Conservation (phyloP, 2,329 filamentous ascomycete genomes). For the Aspergillus texensis region DNA sequence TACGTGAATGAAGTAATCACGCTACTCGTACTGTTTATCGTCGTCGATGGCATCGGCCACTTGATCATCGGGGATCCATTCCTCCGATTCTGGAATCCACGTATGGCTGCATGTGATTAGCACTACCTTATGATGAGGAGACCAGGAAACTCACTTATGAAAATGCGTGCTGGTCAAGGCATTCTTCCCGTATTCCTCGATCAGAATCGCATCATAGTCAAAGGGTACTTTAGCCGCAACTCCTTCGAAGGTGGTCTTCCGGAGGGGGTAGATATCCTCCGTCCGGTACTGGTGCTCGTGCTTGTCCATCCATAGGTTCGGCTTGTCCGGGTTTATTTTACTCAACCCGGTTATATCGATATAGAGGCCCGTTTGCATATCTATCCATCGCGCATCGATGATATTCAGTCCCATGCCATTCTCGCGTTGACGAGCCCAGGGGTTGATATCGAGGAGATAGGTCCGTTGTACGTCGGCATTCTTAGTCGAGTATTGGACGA, state of each 20-base stretch:
- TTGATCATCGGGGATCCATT: conserved; percentile 37
- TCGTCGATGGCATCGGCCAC: conserved; percentile 16
- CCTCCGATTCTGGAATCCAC: conserved; percentile 35
- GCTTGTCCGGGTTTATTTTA: conserved; percentile 64
- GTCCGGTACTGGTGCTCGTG: conserved; percentile 73
- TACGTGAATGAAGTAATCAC: background rate
- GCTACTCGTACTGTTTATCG: conserved; percentile 16
- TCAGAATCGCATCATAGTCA: conserved; percentile 43
- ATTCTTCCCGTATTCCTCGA: conserved; percentile 42
- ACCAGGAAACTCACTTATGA: conserved; percentile 35
- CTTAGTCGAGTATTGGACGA: conserved; percentile 49
- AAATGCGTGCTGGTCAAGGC: conserved; percentile 39
- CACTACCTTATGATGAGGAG: background rate
- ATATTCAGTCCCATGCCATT: conserved; percentile 73
- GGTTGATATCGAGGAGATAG: conserved; percentile 79
- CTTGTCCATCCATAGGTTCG: conserved; percentile 77
- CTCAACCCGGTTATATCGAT: conserved; percentile 80
- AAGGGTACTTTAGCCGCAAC: conserved; percentile 68
- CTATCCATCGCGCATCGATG: conserved; percentile 84
- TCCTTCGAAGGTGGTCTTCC: conserved; percentile 74
- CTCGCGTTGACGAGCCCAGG: conserved; percentile 63
- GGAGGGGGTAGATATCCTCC: conserved; percentile 75
- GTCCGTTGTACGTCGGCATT: conserved; percentile 49
- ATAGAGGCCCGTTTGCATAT: conserved; percentile 73
- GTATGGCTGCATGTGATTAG: conserved; percentile 38